Evolutionary conservation across 345 rosid genomes (phyloP).

Genomic region (Camelina neglecta): DNA sequence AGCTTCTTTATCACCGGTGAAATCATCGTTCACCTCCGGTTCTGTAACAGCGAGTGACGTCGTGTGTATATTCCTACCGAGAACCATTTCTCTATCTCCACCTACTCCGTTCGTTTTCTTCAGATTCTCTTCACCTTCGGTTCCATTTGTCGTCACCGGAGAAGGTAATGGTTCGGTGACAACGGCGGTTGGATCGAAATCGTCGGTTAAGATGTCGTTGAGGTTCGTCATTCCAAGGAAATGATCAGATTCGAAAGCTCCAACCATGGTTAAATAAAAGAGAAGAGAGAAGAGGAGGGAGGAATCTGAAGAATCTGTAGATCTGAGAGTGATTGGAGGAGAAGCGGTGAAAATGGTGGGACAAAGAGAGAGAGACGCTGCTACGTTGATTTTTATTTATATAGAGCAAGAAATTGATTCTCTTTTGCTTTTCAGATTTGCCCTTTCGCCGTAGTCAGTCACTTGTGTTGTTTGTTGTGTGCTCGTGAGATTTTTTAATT

Average conservation of each 20-base stretch:
- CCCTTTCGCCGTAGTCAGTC: conserved; percentile 36
- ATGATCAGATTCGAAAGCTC: conserved; percentile 41
- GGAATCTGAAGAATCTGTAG: conserved; percentile 24
- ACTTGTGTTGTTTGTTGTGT: not conserved
- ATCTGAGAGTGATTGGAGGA: conserved; percentile 40
- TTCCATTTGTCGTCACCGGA: conserved; percentile 31
- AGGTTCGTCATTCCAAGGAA: not conserved
- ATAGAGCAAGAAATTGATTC: conserved; percentile 16
- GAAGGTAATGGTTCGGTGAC: conserved; percentile 58
- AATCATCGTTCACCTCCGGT: conserved; percentile 86
- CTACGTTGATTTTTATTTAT: conserved; percentile 28
- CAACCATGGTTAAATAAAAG: conserved; percentile 37
- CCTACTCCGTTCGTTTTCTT: conserved; percentile 22
- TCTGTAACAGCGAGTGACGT: conserved; percentile 84
- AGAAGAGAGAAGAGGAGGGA: not conserved
- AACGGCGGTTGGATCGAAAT: conserved; percentile 56
- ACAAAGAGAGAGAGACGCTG: conserved; percentile 24
- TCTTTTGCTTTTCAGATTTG: not conserved
- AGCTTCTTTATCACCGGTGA: conserved; percentile 92
- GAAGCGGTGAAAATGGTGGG: conserved; percentile 37
- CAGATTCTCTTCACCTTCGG: conserved; percentile 6
- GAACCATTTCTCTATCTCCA: conserved; percentile 65
- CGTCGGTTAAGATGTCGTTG: conserved; percentile 44
- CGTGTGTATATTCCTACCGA: conserved; percentile 85
- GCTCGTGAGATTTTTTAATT: not conserved